Percentiles rank a stretch among this genome's conserved stretches.
phyloP scores from a whole-genome alignment of 2,329 filamentous ascomycete genomes.

The Phaeosphaeriaceae sp. region DNA sequence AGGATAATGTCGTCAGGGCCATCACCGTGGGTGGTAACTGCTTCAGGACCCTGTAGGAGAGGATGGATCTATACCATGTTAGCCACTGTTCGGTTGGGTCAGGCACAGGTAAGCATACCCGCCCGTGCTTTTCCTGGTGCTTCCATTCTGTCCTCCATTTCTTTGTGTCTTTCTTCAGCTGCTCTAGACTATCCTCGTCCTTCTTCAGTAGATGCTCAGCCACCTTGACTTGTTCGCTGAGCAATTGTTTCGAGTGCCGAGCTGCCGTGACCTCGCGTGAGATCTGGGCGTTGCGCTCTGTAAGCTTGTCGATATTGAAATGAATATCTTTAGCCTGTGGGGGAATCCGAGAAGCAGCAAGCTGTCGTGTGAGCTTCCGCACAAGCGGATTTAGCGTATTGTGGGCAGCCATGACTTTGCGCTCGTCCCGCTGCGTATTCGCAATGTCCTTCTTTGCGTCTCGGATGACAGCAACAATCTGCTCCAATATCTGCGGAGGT shows the following conservation, averaged over 20 bases:
- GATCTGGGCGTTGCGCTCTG: constrained; percentile 60
- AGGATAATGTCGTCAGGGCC: constrained; percentile 41
- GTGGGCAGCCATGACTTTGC: constrained; percentile 59
- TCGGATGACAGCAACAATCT: constrained; percentile 62
- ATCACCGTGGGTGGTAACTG: constrained; percentile 25
- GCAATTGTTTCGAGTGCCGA: constrained; percentile 67
- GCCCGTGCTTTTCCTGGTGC: constrained; percentile 37
- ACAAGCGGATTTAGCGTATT: constrained; percentile 63
- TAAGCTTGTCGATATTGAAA: constrained; percentile 69
- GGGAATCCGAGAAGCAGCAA: constrained; percentile 70
- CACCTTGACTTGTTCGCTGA: constrained; percentile 63
- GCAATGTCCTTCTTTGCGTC: constrained; percentile 68
- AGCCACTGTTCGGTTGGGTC: constrained; percentile 15
- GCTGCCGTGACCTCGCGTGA: constrained; percentile 64
- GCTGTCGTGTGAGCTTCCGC: constrained; percentile 63
- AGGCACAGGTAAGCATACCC: constrained; percentile 22
- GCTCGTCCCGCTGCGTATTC: constrained; percentile 58
- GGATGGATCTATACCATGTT: constrained; percentile 42
- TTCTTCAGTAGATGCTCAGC: constrained; percentile 53
- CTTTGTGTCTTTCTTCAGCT: constrained; percentile 38
- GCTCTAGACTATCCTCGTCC: constrained; percentile 35
- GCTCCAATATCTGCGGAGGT: constrained; percentile 60
- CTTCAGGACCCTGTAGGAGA: constrained; percentile 30
- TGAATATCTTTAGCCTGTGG: constrained; percentile 59
- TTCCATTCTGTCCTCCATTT: constrained; percentile 41